Base-by-base conservation (phyloP, 2,329 filamentous ascomycete genomes). In the Orbilia oligospora region DNA sequence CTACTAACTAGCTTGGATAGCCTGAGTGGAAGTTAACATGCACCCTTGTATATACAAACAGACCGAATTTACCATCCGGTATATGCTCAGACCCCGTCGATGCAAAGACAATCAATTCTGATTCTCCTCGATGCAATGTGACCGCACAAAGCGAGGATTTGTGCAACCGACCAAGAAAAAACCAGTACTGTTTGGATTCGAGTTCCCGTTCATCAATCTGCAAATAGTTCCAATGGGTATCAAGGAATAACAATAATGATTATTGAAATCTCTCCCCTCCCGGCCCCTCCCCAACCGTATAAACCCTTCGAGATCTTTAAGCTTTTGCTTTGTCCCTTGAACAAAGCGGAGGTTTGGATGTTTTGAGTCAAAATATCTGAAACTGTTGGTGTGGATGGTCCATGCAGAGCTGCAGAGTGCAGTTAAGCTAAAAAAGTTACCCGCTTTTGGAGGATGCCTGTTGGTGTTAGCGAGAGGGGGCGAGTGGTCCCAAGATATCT, bases 341-440 rank as follows among this genome's bases (percentile, higher is more conserved):
- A 44, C 48, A 71, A 67, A 63, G 51, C 73, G 68, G 61, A 76
- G 49, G 71, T 63, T 71, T 44, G 61, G 22, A 48, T 61, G 67
- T 77, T 72, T 78, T 61, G 68, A 72, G 64, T 78, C 68, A 53
- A 72, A 49, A 78, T 72, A 69, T 71, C 63, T 78, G 75, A 78
- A 78, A 78, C 75, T 78, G 55, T 72, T 77, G 66, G 72, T 77
- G 61, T 77, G 67, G 67, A 67, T 46, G 63, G 67, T 48, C 48
- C 64, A 48, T 61, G 48, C 53, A 63, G 56, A 61, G 41, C n/a
- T 61, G 44, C 61, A 55, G n/a, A n/a, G 27, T 30, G 27, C 27
- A 30, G 46, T 33, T 48, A 53, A 70, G 56, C 48, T 61, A 65
- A 61, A 65, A n/a, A 72, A 30, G 73, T 44, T 78, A 61, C 75